Evolutionary conservation across 176 grass and related monocot species (phyloP).

Genomic region (Paspalum notatum): DNA sequence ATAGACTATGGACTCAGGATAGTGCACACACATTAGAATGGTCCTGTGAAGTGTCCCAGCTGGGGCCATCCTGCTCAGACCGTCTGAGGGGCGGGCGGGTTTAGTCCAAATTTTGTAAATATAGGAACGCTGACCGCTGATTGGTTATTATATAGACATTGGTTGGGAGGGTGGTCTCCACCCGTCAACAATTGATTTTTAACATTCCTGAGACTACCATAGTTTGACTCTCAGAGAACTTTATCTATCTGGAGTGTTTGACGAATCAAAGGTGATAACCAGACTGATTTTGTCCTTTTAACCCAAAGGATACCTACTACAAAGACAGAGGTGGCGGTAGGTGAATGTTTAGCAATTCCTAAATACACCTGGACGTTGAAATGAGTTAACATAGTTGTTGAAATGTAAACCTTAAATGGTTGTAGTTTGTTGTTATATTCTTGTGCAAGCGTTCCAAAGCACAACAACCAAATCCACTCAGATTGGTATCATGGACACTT

Average conservation of each 20-base stretch:
- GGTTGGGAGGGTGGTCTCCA: slow-evolving; percentile 27
- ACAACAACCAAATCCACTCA: slow-evolving; percentile 46
- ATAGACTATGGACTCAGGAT: background rate
- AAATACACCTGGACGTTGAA: slow-evolving; percentile 17
- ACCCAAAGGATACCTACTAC: background rate
- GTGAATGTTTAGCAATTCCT: slow-evolving; percentile 17
- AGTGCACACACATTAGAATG: background rate
- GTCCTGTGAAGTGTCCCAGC: slow-evolving; percentile 16
- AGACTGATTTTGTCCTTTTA: background rate
- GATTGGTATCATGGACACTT: slow-evolving; percentile 31
- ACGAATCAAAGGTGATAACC: slow-evolving; percentile 1
- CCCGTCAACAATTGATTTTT: slow-evolving; percentile 18
- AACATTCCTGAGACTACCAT: background rate
- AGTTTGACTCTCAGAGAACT: slow-evolving; percentile 9
- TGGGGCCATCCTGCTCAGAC: background rate
- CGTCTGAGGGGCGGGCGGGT: no score
- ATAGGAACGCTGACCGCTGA: background rate
- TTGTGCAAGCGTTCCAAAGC: slow-evolving; percentile 3
- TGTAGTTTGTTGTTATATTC: slow-evolving; percentile 14
- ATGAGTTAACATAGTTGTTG: slow-evolving; percentile 3
- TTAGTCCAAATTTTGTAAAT: background rate
- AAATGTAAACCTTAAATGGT: slow-evolving; percentile 21
- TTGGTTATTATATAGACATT: background rate
- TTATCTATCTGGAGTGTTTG: slow-evolving; percentile 10
- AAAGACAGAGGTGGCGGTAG: slow-evolving; percentile 30